These are phyloP conservation scores for Cyclostephanos invisitatus DNA, from an alignment of 108 stramenopile genomes.

Conservation along the genomic window DNA sequence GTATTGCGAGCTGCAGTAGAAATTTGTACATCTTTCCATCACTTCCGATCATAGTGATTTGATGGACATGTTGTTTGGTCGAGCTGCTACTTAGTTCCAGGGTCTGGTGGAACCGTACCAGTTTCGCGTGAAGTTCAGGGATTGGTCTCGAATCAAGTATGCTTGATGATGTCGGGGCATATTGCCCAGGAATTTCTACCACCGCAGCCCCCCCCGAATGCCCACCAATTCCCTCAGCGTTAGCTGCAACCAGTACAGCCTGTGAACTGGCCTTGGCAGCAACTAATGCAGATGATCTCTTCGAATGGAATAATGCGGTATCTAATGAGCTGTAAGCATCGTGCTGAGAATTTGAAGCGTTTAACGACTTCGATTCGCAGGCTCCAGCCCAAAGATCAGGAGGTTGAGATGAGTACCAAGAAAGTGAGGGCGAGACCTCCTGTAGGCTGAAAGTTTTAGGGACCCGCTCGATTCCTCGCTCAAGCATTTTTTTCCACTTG, in stretches of 20 bases:
- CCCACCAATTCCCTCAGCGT: slow-evolving; percentile 72
- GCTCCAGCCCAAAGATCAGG: slow-evolving; percentile 83
- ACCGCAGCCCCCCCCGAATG: slow-evolving; percentile 71
- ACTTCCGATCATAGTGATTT: slow-evolving; percentile 82
- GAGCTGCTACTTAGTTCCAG: slow-evolving; percentile 55
- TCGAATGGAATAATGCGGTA: slow-evolving; percentile 42
- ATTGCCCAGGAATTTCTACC: slow-evolving; percentile 90
- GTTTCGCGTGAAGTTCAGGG: slow-evolving; percentile 84
- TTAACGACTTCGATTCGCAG: slow-evolving; percentile 40
- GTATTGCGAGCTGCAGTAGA: slow-evolving; percentile 78
- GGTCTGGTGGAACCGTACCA: slow-evolving; percentile 66
- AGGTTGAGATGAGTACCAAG: slow-evolving; percentile 62
- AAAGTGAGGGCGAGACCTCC: slow-evolving; percentile 69
- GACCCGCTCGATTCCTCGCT: slow-evolving; percentile 62
- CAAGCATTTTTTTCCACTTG: slow-evolving; percentile 73
- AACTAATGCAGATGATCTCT: slow-evolving; percentile 65
- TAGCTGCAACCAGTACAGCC: slow-evolving; percentile 48
- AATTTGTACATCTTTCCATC: slow-evolving; percentile 78
- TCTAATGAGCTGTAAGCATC: slow-evolving; percentile 27
- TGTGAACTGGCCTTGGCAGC: slow-evolving; percentile 65
- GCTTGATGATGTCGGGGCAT: slow-evolving; percentile 63
- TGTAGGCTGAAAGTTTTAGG: slow-evolving; percentile 58
- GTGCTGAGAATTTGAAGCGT: slow-evolving; percentile 21
- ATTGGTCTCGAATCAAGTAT: slow-evolving; percentile 64
- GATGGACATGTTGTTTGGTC: slow-evolving; percentile 69